Base-by-base conservation (phyloP, 768 basidiomycete species). In the Hortiboletus campestris region DNA sequence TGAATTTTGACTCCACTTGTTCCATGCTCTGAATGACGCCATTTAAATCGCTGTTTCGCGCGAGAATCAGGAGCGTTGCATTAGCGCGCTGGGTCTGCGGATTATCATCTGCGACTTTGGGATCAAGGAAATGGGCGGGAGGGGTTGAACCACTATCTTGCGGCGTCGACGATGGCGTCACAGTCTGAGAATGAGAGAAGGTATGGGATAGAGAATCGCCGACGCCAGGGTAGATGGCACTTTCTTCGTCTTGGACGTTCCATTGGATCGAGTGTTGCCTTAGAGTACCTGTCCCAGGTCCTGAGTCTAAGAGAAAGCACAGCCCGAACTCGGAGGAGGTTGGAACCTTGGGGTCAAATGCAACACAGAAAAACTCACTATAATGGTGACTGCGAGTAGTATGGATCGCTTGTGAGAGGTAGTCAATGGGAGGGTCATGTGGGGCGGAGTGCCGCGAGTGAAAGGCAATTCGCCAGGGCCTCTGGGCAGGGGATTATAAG, bases 31-130 rank as follows among this genome's bases (percentile, higher is more conserved):
- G 66, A 29, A 81, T 60, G 34, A 82, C 77, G 6, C 74, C 74
- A 2, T 68, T 53, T 16, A 84, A 50, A 51, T 83, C 82, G 19
- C 63, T 69, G 61, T 83, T 81, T 14, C 79, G 71, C 1, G 77
- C 81, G 12, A 87, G 72, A 39, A 85, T 76, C 25, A 86, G 70
- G 55, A 86, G 78, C 0, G 80, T 81, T 10, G 85, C 85, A 51
- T 87, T 85, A 3, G 80, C 82, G n/a, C 70, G 72, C 1, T 55
- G 62, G 42, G 62, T 28, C n/a, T 29, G 28, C 12, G 39, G 1
- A 6, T 36, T 6, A 14, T 46, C 11, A 0, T 53, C 38, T 6
- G 28, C 8, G 19, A 29, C 31, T 17, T 20, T 31, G 11, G 59
- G 25, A 8, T 61, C 57, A 4, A 47, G 20, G 44, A 48, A 34